Evolutionary conservation across 1,284 basidiomycete genomes (phyloP).

Genomic region (Ceratobasidium sp.): DNA sequence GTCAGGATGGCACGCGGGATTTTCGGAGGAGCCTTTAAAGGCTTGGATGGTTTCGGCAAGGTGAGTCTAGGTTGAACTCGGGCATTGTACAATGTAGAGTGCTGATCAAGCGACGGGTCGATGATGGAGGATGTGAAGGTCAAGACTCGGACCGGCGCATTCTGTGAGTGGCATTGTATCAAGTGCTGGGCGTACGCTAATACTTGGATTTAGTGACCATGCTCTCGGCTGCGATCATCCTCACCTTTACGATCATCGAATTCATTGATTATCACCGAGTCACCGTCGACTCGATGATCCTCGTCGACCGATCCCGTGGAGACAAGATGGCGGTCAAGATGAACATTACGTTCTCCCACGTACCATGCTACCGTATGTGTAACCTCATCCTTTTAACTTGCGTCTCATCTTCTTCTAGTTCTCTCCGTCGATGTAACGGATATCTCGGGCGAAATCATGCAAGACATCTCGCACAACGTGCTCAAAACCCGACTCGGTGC

Average conservation of each 20-base stretch:
- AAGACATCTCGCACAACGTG: conserved; percentile 91
- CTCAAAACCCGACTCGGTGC: conserved; percentile 82
- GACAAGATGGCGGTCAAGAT: too few species aligned
- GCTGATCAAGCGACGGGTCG: conserved; percentile 61
- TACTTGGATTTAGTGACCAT: conserved; percentile 78
- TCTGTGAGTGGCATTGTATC: conserved; percentile 69
- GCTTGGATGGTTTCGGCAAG: conserved; percentile 98
- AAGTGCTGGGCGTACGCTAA: not conserved
- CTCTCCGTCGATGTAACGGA: conserved; percentile 98
- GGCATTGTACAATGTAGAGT: not conserved
- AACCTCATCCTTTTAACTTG: too few species aligned
- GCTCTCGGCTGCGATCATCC: conserved; percentile 90
- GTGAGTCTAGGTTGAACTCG: conserved; percentile 62
- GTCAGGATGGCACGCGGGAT: too few species aligned
- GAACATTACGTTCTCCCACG: too few species aligned
- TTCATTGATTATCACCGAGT: too few species aligned
- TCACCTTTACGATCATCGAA: conserved; percentile 60
- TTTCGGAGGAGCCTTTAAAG: conserved; percentile 75
- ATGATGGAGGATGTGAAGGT: conserved; percentile 99
- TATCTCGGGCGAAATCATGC: conserved; percentile 94
- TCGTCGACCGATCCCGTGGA: too few species aligned
- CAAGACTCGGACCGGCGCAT: conserved; percentile 92
- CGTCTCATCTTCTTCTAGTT: conserved; percentile 67
- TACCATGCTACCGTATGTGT: conserved; percentile 53
- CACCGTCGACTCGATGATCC: too few species aligned